These are phyloP conservation scores for Leccinum truebloodii DNA, from an alignment of 768 basidiomycete genomes.

Conservation along the genomic window DNA sequence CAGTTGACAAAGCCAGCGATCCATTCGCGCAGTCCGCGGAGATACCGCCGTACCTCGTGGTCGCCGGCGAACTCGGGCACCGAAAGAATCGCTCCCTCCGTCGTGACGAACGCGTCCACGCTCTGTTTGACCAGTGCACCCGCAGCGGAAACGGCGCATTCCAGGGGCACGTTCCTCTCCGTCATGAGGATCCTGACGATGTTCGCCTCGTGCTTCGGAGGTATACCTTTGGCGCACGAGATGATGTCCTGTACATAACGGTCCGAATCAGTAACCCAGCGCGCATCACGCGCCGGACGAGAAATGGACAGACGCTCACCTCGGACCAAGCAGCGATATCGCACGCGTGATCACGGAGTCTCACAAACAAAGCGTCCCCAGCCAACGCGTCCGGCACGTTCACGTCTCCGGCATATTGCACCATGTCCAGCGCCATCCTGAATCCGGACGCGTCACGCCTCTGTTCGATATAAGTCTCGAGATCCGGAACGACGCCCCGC, in stretches of 20 bases:
- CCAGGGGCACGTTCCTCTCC: conserved; percentile 44
- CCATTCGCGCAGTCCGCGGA: conserved; percentile 54
- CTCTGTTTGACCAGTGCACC: conserved; percentile 31
- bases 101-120: conserved; percentile 29
- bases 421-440: conserved; percentile 50
- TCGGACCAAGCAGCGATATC: conserved; percentile 56
- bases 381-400: conserved; percentile 34
- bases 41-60: conserved; percentile 38
- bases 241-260: conserved; percentile 52
- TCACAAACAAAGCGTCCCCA: conserved; percentile 29
- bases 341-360: conserved; percentile 42
- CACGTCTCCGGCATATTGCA: conserved; percentile 54
- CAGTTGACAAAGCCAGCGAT: conserved; percentile 63
- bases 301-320: conserved; percentile 37
- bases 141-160: conserved; percentile 41
- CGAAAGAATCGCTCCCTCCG: conserved; percentile 24
- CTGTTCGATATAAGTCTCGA: conserved; percentile 49
- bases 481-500: conserved; percentile 32
- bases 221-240: conserved; percentile 50
- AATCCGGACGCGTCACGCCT: conserved; percentile 52
- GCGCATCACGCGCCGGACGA: background rate
- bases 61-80: conserved; percentile 16
- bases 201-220: conserved; percentile 41
- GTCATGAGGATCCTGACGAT: conserved; percentile 51
- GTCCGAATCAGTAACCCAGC: background rate